A percentile compares a stretch with the other conserved stretches of the same genome.
Conservation (phyloP, 73 alveolate species). For the Loxodes magnus region DNA sequence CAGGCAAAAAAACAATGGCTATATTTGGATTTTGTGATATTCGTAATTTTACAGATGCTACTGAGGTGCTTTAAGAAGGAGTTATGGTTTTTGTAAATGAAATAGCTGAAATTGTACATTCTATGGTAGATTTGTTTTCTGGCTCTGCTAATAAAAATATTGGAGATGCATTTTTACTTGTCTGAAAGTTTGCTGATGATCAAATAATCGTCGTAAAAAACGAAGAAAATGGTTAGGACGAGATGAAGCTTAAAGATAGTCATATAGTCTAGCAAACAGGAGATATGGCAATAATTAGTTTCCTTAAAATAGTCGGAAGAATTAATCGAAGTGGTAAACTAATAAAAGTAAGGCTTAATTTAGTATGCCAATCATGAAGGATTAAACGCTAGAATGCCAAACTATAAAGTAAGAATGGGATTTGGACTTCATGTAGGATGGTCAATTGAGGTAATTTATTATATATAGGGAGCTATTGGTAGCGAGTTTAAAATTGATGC, state of each 20-base stretch:
- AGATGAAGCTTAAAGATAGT: constrained; percentile 37
- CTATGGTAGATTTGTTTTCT: constrained; percentile 62
- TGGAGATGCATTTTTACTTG: constrained; percentile 97
- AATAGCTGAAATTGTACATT: constrained; percentile 94
- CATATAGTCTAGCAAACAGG: constrained; percentile 52
- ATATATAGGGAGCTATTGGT: constrained; percentile 78
- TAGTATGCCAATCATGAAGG: constrained; percentile 57
- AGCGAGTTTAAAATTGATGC: constrained; percentile 86
- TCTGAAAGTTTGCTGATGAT: constrained; percentile 84
- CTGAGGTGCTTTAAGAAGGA: constrained; percentile 94
- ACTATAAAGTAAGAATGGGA: constrained; percentile 77
- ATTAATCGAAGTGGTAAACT: constrained; percentile 66
- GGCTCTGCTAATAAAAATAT: constrained; percentile 96
- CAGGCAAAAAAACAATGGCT: constrained; percentile 84
- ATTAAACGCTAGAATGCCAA: constrained; percentile 56
- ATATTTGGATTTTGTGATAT: constrained; percentile 97
- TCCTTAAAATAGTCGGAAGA: constrained; percentile 62
- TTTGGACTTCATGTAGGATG: constrained; percentile 92
- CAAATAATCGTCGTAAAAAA: constrained; percentile 52
- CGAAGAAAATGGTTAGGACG: constrained; percentile 19
- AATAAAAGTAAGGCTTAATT: too few relatives aligned
- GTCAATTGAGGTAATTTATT: constrained; percentile 54
- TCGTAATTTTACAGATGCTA: constrained; percentile 91
- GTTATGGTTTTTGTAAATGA: constrained; percentile 97
- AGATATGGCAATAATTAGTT: constrained; percentile 81